phyloP scores from a whole-genome alignment of 441 rosid genomes.

The Corymbia calophylla region DNA sequence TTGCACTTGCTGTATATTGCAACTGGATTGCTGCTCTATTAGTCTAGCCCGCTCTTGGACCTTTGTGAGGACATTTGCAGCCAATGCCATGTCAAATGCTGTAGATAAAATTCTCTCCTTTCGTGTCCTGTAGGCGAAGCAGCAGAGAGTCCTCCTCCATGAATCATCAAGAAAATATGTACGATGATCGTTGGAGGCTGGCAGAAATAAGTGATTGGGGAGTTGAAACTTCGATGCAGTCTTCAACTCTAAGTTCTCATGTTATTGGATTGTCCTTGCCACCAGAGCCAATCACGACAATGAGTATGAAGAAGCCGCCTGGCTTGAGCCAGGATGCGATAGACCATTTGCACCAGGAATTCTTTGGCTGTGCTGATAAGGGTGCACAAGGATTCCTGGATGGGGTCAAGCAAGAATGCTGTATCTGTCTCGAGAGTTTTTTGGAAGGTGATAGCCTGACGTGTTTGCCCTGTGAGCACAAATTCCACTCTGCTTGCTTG shows the following conservation, averaged over 20 bases:
- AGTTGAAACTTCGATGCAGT: conserved; percentile 11
- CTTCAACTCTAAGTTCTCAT: conserved; percentile 11
- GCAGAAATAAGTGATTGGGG: conserved; percentile 32
- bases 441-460: conserved; percentile 46
- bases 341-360: conserved; percentile 34
- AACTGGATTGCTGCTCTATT: not conserved
- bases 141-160: conserved; percentile 22
- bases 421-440: conserved; percentile 87
- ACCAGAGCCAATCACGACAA: conserved; percentile 19
- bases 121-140: conserved; percentile 34
- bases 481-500: conserved; percentile 70
- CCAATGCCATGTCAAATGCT: not conserved
- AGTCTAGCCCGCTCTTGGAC: not conserved
- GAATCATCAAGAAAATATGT: conserved; percentile 14
- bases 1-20: not conserved
- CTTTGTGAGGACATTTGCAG: not conserved
- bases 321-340: conserved; percentile 60
- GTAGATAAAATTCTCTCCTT: not conserved
- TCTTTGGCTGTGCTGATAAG: conserved; percentile 23
- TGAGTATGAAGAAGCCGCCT: conserved; percentile 51
- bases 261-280: conserved; percentile 12
- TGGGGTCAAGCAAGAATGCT: conserved; percentile 43
- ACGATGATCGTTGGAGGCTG: conserved; percentile 27
- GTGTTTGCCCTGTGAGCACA: conserved; percentile 56
- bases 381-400: conserved; percentile 7